A percentile compares a stretch with the other conserved stretches of the same genome.
phyloP scores from a whole-genome alignment of 768 basidiomycete genomes.

The Cystobasidium ongulense region DNA sequence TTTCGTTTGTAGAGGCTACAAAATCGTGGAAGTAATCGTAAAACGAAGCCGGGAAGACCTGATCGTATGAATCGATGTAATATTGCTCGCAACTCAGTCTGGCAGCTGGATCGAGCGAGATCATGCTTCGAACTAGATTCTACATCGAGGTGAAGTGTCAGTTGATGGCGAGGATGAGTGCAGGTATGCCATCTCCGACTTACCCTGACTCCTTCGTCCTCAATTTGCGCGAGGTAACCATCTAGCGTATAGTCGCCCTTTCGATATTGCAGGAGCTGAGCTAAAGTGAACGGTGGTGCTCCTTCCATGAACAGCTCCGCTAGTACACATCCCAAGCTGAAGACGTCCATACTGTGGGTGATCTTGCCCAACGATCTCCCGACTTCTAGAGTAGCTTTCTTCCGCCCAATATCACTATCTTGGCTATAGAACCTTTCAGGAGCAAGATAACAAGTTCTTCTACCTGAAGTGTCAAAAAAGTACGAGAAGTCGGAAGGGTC shows the following conservation, averaged over 20 bases:
- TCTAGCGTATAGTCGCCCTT: conserved; percentile 75
- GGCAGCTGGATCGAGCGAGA: conserved; percentile 63
- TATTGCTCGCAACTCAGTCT: conserved; percentile 76
- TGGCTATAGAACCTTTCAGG: conserved; percentile 90
- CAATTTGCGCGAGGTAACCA: conserved; percentile 61
- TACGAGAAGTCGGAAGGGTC: conserved; percentile 97
- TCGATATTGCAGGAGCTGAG: conserved; percentile 88
- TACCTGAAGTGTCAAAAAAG: conserved; percentile 90
- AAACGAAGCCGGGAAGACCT: conserved; percentile 82
- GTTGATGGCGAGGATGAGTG: background rate
- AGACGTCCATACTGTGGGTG: conserved; percentile 95
- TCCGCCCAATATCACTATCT: conserved; percentile 62
- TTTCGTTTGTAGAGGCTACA: conserved; percentile 67
- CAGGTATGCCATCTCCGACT: conserved; percentile 44
- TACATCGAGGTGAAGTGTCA: conserved; percentile 46
- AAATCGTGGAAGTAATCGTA: conserved; percentile 93
- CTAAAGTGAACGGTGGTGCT: conserved; percentile 80
- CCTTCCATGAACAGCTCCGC: conserved; percentile 95
- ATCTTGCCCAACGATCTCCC: conserved; percentile 70
- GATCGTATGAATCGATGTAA: conserved; percentile 63
- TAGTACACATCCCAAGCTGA: conserved; percentile 86
- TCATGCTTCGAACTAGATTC: conserved; percentile 84
- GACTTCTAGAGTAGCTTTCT: conserved; percentile 54
- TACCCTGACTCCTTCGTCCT: conserved; percentile 73
- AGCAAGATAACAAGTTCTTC: conserved; percentile 89